phyloP scores from a whole-genome alignment of 495 filamentous ascomycete genomes.

The Penicillium macrosclerotiorum region DNA sequence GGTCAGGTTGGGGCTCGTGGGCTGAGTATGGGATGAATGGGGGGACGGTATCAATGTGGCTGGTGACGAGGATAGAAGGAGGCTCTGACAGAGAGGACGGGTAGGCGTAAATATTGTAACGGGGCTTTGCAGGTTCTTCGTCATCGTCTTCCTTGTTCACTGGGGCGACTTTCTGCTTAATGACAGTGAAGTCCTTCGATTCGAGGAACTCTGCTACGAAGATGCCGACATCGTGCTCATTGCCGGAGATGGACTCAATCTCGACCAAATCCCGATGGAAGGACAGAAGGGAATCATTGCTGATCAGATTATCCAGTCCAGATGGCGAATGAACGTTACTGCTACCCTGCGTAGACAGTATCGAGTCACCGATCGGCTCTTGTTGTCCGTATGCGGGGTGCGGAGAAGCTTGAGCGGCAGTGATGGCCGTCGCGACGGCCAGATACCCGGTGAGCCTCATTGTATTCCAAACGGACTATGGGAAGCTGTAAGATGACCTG shows the following conservation, averaged over 20 bases:
- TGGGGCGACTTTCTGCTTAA: slow-evolving; percentile 53
- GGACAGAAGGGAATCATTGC: slow-evolving; percentile 57
- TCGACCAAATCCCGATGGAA: slow-evolving; percentile 76
- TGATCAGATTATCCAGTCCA: slow-evolving; percentile 28
- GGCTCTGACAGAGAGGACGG: slow-evolving; percentile 46
- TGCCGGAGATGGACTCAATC: slow-evolving; percentile 70
- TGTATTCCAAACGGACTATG: background rate
- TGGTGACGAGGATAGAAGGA: slow-evolving; percentile 69
- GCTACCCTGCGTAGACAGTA: background rate
- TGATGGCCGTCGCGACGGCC: slow-evolving; percentile 21
- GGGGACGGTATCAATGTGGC: slow-evolving; percentile 71
- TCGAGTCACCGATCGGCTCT: slow-evolving; percentile 13
- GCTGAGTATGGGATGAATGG: slow-evolving; percentile 59
- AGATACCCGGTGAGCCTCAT: slow-evolving; percentile 27
- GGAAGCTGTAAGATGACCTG: background rate
- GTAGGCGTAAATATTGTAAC: slow-evolving; percentile 82
- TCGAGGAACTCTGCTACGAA: slow-evolving; percentile 69
- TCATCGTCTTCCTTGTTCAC: slow-evolving; percentile 16
- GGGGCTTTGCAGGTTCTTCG: slow-evolving; percentile 20
- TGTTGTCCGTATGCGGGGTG: slow-evolving; percentile 29
- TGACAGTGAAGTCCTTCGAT: slow-evolving; percentile 62
- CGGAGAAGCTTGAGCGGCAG: slow-evolving; percentile 30
- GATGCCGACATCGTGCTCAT: slow-evolving; percentile 65
- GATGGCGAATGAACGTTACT: background rate
- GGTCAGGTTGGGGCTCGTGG: slow-evolving; percentile 10